Base-by-base conservation (phyloP, 257 asterid genomes). In the Cruciata laevipes region DNA sequence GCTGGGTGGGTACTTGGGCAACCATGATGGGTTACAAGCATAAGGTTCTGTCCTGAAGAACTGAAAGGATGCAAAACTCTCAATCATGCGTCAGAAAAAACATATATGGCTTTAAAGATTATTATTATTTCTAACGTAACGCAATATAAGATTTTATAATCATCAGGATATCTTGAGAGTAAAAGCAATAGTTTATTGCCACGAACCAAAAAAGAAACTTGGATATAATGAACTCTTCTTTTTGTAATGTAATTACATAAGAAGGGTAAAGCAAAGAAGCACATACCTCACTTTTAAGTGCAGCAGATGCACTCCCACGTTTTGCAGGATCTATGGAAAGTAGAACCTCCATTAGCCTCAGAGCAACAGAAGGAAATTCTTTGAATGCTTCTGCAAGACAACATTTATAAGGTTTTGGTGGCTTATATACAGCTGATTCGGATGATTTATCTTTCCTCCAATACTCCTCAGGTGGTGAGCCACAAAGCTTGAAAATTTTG, bases 1-100 rank as follows among this genome's bases (percentile, higher is more conserved):
- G 88, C 92, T 92, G 59, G 98, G 98, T 63, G 95, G 98, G 80
- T 92, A 89, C 75, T 79, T 83, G 23, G 96, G 96, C 76, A 92
- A 83, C 78, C 84, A 79, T 69, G 89, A 87, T 25, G 98, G 98
- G 77, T 85, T 89, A 62, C 98, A 87, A 38, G 98, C 85, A 67
- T 81, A 66, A 55, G 96, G 98, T 70, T 77, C 65, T 63, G 89
- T 82, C 63, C 66, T 79, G 82, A 92, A 92, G 83, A 86, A 92
- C 96, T 91, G 86, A 21, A 23, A 42, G 64, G 69, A 33, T 42
- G 66, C 23, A 66, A 61, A 60, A 73, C 32, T 53, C 1, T 4
- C 16, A 66, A 30, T 3, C 14, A 12, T 14, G 27, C 24, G 14
- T 12, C 32, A 14, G 30, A 58, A 14, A 42, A 0, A 21, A 30